A percentile compares a stretch with the other conserved stretches of the same genome.
These are phyloP conservation scores for Schoenoplectus triqueter DNA, from an alignment of 202 grass and related monocot species.

Conservation along the genomic window DNA sequence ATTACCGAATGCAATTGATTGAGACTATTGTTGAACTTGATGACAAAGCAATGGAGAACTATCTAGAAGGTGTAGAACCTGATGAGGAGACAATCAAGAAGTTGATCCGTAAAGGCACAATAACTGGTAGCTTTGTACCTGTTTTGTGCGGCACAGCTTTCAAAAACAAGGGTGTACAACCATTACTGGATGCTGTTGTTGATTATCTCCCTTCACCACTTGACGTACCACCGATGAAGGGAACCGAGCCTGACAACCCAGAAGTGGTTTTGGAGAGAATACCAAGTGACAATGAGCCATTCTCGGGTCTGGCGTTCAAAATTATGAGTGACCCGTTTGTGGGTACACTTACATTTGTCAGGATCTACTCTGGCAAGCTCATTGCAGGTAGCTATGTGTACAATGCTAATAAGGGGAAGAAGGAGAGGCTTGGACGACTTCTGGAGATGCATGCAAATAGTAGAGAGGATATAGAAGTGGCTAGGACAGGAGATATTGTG, in stretches of 20 bases:
- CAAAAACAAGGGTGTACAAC: conserved; percentile 98
- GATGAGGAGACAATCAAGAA: conserved; percentile 86
- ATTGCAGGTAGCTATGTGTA: conserved; percentile 81
- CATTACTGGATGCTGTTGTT: conserved; percentile 95
- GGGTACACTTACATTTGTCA: conserved; percentile 92
- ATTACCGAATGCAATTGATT: conserved; percentile 75
- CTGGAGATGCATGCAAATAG: conserved; percentile 99
- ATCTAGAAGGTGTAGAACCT: conserved; percentile 87
- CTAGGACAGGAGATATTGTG: conserved; percentile 89
- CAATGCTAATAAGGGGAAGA: conserved; percentile 97
- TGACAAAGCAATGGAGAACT: conserved; percentile 82
- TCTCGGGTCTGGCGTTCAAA: conserved; percentile 98
- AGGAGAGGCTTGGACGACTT: conserved; percentile 96
- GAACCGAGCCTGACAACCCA: conserved; percentile 76
- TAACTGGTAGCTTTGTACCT: conserved; percentile 76
- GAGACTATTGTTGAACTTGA: conserved; percentile 91
- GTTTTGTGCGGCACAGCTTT: conserved; percentile 97
- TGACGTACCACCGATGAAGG: conserved; percentile 92
- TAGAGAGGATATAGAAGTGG: conserved; percentile 84
- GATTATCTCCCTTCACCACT: conserved; percentile 95
- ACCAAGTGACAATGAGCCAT: conserved; percentile 75
- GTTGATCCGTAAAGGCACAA: conserved; percentile 84
- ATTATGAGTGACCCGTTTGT: conserved; percentile 98
- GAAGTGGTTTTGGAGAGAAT: conserved; percentile 68
- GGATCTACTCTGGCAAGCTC: conserved; percentile 91